phyloP scores from a whole-genome alignment of 768 basidiomycete genomes.

The Kwoniella dejecticola region DNA sequence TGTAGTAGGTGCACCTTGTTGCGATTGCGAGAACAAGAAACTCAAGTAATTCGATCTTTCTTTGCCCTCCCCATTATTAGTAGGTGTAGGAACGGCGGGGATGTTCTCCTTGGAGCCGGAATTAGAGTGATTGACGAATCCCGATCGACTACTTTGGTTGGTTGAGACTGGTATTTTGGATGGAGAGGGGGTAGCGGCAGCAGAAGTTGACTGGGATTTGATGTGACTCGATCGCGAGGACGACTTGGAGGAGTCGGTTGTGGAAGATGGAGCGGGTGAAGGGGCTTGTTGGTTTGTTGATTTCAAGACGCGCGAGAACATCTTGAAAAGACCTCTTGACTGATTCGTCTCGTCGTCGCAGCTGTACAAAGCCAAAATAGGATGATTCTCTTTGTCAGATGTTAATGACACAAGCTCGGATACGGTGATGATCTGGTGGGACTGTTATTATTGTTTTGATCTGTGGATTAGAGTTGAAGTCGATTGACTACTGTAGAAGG shows the following conservation, averaged over 20 bases:
- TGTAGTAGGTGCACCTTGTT: constrained; percentile 43
- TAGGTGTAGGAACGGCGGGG: constrained; percentile 4
- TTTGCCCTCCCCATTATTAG: not conserved
- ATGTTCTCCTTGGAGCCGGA: constrained; percentile 34
- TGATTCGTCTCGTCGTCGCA: too few relatives aligned
- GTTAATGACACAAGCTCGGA: too few relatives aligned
- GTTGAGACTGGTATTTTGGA: constrained; percentile 52
- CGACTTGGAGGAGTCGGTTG: constrained; percentile 39
- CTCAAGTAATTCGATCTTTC: constrained; percentile 49
- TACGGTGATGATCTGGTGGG: too few relatives aligned
- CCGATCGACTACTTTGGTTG: constrained; percentile 29
- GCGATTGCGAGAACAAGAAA: constrained; percentile 40
- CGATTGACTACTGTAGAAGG: constrained; percentile 4
- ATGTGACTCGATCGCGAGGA: constrained; percentile 29
- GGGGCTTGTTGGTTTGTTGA: constrained; percentile 34
- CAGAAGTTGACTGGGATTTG: constrained; percentile 30
- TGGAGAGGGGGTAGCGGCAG: constrained; percentile 44
- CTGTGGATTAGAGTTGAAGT: constrained; percentile 8
- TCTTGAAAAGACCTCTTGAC: too few relatives aligned
- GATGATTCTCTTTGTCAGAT: not conserved
- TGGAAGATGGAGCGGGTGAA: constrained; percentile 12
- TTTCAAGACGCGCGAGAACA: constrained; percentile 54
- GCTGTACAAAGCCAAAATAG: too few relatives aligned
- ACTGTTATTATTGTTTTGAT: constrained; percentile 16
- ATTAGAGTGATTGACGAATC: constrained; percentile 3